These are phyloP conservation scores for Rhodosporidiobolus odoratus DNA, from an alignment of 768 basidiomycete genomes.

Conservation along the genomic window DNA sequence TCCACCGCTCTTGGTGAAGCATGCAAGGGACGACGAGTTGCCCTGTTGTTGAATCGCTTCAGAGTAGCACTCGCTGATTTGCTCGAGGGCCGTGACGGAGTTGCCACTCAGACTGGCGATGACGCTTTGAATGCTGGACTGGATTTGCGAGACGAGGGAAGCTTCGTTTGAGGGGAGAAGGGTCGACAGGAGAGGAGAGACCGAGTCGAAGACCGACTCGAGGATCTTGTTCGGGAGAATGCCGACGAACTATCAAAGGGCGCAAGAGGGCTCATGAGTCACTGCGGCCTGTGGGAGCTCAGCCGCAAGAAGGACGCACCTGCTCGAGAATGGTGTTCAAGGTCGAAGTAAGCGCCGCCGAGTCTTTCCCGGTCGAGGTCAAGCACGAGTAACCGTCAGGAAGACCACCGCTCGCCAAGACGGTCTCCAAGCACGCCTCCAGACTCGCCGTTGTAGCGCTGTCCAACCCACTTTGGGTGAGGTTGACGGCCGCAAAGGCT, in stretches of 20 bases:
- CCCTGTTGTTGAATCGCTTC: constrained; percentile 33
- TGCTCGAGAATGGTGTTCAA: constrained; percentile 40
- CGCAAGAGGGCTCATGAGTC: not conserved
- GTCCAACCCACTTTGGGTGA: constrained; percentile 28
- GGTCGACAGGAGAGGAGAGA: constrained; percentile 35
- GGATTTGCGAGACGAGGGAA: constrained; percentile 29
- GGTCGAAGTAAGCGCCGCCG: constrained; percentile 28
- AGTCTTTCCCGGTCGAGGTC: constrained; percentile 24
- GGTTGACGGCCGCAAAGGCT: constrained; percentile 38
- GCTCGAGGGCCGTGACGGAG: constrained; percentile 38
- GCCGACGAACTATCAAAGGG: constrained; percentile 31
- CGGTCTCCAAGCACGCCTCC: constrained; percentile 31
- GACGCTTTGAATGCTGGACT: constrained; percentile 36
- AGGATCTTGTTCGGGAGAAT: constrained; percentile 41
- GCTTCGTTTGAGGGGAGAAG: constrained; percentile 39
- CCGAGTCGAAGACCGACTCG: constrained; percentile 33
- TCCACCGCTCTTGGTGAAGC: constrained; percentile 32
- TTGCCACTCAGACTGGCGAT: constrained; percentile 34
- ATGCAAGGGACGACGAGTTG: constrained; percentile 35
- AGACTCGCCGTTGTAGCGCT: constrained; percentile 27
- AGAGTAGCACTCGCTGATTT: constrained; percentile 34
- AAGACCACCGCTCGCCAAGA: constrained; percentile 35
- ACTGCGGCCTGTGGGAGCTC: not conserved
- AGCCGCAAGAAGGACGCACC: not conserved
- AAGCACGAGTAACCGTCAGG: constrained; percentile 39